phyloP scores from a whole-genome alignment of 228 moss, liverwort and hornwort genomes.

The Sphagnum fallax region DNA sequence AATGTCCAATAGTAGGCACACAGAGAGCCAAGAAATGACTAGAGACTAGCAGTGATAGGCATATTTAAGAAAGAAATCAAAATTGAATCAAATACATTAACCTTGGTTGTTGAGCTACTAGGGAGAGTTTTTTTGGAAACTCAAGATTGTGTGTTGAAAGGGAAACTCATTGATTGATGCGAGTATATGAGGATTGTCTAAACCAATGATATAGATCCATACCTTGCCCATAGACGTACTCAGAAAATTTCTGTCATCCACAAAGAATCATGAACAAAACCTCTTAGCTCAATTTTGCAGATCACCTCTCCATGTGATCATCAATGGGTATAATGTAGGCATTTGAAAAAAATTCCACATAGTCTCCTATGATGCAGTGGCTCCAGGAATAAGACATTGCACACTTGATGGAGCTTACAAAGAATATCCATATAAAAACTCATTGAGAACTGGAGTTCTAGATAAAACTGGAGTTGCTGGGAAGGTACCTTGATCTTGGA shows the following conservation, averaged over 20 bases:
- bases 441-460: too few relatives aligned
- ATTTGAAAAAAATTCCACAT: not conserved
- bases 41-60: too few relatives aligned
- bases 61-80: too few relatives aligned
- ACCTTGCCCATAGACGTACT: constrained; percentile 23
- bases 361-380: too few relatives aligned
- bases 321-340: not conserved
- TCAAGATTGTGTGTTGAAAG: too few relatives aligned
- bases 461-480: too few relatives aligned
- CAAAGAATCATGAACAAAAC: constrained; percentile 11
- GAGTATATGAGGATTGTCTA: constrained; percentile 56
- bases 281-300: not conserved
- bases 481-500: constrained; percentile 35
- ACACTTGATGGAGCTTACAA: not conserved
- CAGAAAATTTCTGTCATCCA: constrained; percentile 32
- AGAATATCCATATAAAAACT: not conserved
- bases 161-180: constrained; percentile 35
- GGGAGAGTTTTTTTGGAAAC: too few relatives aligned
- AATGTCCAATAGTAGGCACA: too few relatives aligned
- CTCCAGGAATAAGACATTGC: too few relatives aligned
- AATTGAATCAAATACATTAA: too few relatives aligned
- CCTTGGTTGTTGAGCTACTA: too few relatives aligned
- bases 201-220: constrained; percentile 54
- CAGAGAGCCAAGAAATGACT: too few relatives aligned
- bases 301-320: constrained; percentile 12